A percentile compares a stretch with the other conserved stretches of the same genome.
Conservation (phyloP, 495 filamentous ascomycete species). For the Opeltia flavorubescens region DNA sequence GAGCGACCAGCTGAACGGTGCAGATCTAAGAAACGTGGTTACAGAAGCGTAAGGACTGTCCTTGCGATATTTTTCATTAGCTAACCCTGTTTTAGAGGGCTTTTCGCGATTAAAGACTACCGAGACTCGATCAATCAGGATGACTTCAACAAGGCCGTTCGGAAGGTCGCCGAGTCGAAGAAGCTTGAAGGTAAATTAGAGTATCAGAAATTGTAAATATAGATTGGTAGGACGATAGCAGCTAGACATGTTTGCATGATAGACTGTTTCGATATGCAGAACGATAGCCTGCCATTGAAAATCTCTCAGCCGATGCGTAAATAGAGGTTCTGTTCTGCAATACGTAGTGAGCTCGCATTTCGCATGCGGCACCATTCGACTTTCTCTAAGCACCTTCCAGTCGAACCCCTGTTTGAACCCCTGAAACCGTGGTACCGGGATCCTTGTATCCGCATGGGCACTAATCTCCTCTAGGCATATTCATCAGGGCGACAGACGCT, state of each 20-base stretch:
- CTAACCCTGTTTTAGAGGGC: conserved; percentile 41
- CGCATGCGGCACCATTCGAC: too few species aligned
- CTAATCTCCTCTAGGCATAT: too few species aligned
- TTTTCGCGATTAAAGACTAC: conserved; percentile 97
- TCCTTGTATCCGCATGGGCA: too few species aligned
- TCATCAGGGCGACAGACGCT: too few species aligned
- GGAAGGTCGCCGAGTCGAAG: conserved; percentile 94
- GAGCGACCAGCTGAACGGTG: conserved; percentile 95
- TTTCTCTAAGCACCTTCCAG: too few species aligned
- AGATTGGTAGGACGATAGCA: conserved; percentile 2
- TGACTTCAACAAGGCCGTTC: conserved; percentile 96
- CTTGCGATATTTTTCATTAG: not conserved
- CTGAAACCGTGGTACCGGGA: too few species aligned
- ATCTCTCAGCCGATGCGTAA: too few species aligned
- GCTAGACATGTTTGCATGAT: conserved; percentile 6
- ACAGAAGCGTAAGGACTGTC: conserved; percentile 73
- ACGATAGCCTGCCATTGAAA: too few species aligned
- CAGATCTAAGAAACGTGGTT: conserved; percentile 93
- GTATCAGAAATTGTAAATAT: conserved; percentile 81
- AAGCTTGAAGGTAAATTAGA: conserved; percentile 96
- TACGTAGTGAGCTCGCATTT: too few species aligned
- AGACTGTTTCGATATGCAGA: not conserved
- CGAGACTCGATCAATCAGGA: conserved; percentile 92
- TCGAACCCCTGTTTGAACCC: too few species aligned
- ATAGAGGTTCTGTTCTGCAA: too few species aligned